Evolutionary conservation across 768 basidiomycete genomes (phyloP), one percentile per base, ranked within the genome.

Genomic region (Tylopilus sp.): DNA sequence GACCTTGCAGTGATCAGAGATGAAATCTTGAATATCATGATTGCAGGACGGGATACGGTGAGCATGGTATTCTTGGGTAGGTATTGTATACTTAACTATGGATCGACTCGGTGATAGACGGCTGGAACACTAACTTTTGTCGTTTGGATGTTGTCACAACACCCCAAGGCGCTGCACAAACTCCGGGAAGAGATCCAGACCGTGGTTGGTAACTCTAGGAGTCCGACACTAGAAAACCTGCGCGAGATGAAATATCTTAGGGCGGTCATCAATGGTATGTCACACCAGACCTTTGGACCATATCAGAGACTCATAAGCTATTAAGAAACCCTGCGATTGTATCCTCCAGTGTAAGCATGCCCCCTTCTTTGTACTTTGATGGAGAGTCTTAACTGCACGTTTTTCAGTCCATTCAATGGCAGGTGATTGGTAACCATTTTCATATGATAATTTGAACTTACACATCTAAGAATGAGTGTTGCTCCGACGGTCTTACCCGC

Each of bases 171-270:
- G 6, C 60, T 67, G 25, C 37, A n/a, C 6, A 65, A 66, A 28
- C 64, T 74, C 29, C 68, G 70, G 17, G 57, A 64, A 13, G 72
- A 73, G 48, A 65, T 71, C 25, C 33, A 67, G 3, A 40, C 41
- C 11, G 56, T 57, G 17, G 61, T 73, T 14, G 72, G 72, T 5
- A 37, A 44, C 17, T 59, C 64, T 3, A 60, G 54, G 24, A 34
- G 53, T 14, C 72, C 72, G 16, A 72, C 71, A 4, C 52, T 55
- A n/a, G 65, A 69, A 9, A 58, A 72, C 19, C 51, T 73, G 25
- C 60, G 63, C 8, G 66, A 65, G 2, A 73, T 78, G 72, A 76
- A 70, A 40, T 77, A 75, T 53, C 31, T 76, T 44, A 64, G 61
- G 24, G 75, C 76, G 22, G 66, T 77, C 21, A 71, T 76, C 24